A percentile compares a stretch with the other conserved stretches of the same genome.
phyloP scores from a whole-genome alignment of 192 early-diverging fungal genomes.

The Coemansia sp. region DNA sequence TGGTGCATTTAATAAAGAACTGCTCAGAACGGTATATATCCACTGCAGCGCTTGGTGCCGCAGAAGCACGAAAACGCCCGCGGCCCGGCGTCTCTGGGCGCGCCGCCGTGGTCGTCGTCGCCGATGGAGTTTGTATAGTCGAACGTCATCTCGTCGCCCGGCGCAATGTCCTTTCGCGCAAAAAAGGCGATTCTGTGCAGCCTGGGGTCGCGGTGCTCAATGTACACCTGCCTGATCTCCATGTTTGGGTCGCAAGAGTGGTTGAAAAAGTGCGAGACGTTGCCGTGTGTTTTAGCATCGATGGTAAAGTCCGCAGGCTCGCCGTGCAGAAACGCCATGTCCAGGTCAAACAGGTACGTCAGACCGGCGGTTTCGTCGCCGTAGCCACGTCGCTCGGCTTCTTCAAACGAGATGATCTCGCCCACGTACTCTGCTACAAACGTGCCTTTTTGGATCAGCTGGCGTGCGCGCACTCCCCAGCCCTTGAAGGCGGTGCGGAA shows the following conservation, averaged over 20 bases:
- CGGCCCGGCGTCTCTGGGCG: too few relatives aligned
- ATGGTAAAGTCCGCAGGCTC: slow-evolving; percentile 94
- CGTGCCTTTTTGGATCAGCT: slow-evolving; percentile 40
- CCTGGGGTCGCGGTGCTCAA: slow-evolving; percentile 81
- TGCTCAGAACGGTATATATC: slow-evolving; percentile 16
- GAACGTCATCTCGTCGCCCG: slow-evolving; percentile 88
- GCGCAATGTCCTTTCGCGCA: slow-evolving; percentile 64
- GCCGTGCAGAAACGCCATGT: slow-evolving; percentile 75
- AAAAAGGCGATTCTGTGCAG: slow-evolving; percentile 90
- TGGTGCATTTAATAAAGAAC: too few relatives aligned
- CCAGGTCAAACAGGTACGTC: slow-evolving; percentile 66
- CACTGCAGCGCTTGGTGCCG: slow-evolving; percentile 22
- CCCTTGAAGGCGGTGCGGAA: slow-evolving; percentile 38
- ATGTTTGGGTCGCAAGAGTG: slow-evolving; percentile 96
- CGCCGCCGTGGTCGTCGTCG: neutral
- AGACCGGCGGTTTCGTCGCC: slow-evolving; percentile 21
- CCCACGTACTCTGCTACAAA: slow-evolving; percentile 98
- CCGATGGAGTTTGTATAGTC: slow-evolving; percentile 87
- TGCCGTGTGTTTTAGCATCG: slow-evolving; percentile 88
- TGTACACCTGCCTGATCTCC: slow-evolving; percentile 37
- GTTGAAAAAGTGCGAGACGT: slow-evolving; percentile 96
- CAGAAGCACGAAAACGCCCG: too few relatives aligned
- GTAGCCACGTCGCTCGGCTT: slow-evolving; percentile 66
- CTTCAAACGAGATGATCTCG: slow-evolving; percentile 79
- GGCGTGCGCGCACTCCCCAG: slow-evolving; percentile 45